These are phyloP conservation scores for Plasmodium knowlesi DNA, from an alignment of 169 alveolate species.

Conservation along the genomic window DNA sequence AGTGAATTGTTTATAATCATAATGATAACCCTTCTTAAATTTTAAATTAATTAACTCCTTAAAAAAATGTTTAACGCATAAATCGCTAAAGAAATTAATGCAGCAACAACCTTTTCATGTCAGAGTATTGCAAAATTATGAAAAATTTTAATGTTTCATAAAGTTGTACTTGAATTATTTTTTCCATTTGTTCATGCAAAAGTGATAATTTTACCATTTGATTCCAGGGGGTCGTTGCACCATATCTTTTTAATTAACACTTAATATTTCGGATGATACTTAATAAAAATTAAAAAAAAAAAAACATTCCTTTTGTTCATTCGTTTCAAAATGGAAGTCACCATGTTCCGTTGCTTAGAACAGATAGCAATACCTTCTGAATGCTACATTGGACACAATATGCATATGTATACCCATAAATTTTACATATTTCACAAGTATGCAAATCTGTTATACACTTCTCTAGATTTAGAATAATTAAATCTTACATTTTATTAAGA, in stretches of 20 bases:
- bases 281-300: not conserved
- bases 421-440: not conserved
- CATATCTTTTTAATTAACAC: not conserved
- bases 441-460: not conserved
- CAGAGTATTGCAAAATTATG: not conserved
- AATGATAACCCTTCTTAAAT: not conserved
- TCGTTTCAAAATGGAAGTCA: not conserved
- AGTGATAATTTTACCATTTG: not conserved
- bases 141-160: not conserved
- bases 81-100: not conserved
- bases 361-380: not conserved
- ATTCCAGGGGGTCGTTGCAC: not conserved
- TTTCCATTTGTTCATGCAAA: not conserved
- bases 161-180: not conserved
- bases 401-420: not conserved
- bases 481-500: not conserved
- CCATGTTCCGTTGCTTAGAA: not conserved
- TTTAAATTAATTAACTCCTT: not conserved
- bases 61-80: not conserved
- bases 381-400: not conserved
- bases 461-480: not conserved
- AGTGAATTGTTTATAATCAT: not conserved
- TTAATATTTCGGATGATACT: not conserved
- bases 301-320: not conserved
- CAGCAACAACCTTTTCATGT: not conserved